Evolutionary conservation across 106 monocot species (phyloP).

Genomic region (Agapanthus africanus): DNA sequence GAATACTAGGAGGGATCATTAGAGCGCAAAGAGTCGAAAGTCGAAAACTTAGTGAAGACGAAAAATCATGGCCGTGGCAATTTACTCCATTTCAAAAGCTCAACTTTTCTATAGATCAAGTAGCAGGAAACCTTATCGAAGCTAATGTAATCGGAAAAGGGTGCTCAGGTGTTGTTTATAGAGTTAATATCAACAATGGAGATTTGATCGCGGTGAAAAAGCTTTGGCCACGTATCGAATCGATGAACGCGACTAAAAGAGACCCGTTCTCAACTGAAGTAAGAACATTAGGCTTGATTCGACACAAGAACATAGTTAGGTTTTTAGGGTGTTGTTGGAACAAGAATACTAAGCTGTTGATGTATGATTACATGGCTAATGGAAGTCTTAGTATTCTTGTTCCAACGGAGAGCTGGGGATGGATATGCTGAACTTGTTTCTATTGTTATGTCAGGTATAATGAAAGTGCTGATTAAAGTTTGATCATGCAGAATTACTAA

Average conservation of each 20-base stretch:
- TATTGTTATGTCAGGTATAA: too few species aligned
- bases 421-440: too few species aligned
- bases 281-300: constrained; percentile 65
- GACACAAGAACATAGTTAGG: constrained; percentile 96
- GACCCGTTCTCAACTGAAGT: constrained; percentile 92
- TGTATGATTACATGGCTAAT: too few species aligned
- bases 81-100: constrained; percentile 96
- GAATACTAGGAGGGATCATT: constrained; percentile 56
- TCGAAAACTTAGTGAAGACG: constrained; percentile 16
- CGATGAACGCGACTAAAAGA: constrained; percentile 12
- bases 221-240: constrained; percentile 54
- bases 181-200: constrained; percentile 58
- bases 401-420: too few species aligned
- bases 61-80: constrained; percentile 71
- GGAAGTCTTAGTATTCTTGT: too few species aligned
- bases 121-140: constrained; percentile 62
- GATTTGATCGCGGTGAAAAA: constrained; percentile 93
- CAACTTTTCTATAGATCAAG: constrained; percentile 66
- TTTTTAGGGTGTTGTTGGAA: constrained; percentile 95
- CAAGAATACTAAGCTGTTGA: constrained; percentile 65
- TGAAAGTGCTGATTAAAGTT: too few species aligned
- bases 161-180: constrained; percentile 83
- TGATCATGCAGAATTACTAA: too few species aligned
- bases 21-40: constrained; percentile 37
- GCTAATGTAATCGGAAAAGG: constrained; percentile 85